Base-by-base conservation (phyloP, 2,329 filamentous ascomycete species). In the Ophiocordyceps sinensis region DNA sequence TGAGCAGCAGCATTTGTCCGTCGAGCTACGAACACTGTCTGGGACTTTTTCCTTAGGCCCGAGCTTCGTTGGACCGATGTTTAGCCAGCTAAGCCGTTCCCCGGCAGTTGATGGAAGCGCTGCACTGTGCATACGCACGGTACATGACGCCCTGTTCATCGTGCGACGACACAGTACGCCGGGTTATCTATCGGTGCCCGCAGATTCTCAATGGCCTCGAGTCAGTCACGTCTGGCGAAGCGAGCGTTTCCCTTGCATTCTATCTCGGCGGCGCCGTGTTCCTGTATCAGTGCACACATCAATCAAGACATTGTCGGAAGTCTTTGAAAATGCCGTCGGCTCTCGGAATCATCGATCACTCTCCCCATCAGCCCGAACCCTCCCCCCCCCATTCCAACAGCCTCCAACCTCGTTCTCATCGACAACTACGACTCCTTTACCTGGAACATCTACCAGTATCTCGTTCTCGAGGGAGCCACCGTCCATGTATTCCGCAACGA, bases 401-500 rank as follows among this genome's bases (percentile, higher is more conserved):
- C 91, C 23, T 84, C 82, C 43, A 96, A 96, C 62, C 73, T 98
- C 44, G 75, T 98, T 47, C 73, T 98, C 48, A 95, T 98, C 54
- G 91, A 98, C 70, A 98, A 98, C 65, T 98, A 96, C 63, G 91
- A 98, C 63, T 96, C 91, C 4, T 98, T 98, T 62, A 95, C 89
- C 44, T 98, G 88, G 86, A 98, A 98, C 57, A 86, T 98, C 44
- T 98, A 96, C 62, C 93, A 98, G 62, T 98, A 98, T 56, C 77
- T 98, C 1, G 82, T 89, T 7, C 78, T 98, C n/a, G 91, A 96
- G 60, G 91, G 91, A 28, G 91, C 93, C 26, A 83, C 70, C 1
- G 91, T 95, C 39, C 85, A 81, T 4, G 91, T 98, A 17, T 84
- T 79, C 63, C 78, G 91, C 52, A 98, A 98, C 57, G 89, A 98